These are phyloP conservation scores for Schoenoplectus triqueter DNA, from an alignment of 202 grass and related monocot genomes.

Conservation along the genomic window DNA sequence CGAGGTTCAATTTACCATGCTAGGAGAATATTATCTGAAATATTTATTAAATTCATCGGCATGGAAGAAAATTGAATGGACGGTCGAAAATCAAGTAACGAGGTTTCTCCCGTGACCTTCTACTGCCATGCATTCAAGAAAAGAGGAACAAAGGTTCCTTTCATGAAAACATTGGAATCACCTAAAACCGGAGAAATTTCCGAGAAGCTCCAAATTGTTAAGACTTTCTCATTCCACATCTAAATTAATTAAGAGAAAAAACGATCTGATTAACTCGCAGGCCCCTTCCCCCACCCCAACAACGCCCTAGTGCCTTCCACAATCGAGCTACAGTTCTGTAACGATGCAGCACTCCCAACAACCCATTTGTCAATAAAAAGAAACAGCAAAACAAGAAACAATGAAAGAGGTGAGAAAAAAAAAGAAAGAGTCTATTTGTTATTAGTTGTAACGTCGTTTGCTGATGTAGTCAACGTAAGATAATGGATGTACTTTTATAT, in stretches of 20 bases:
- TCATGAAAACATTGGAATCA: too few species aligned
- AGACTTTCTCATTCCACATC: neutral
- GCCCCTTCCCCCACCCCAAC: neutral
- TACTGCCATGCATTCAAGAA: neutral
- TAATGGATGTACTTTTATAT: neutral
- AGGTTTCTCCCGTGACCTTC: neutral
- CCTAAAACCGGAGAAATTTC: too few species aligned
- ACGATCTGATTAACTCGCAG: neutral
- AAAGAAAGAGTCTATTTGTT: constrained; percentile 2
- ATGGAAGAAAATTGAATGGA: neutral
- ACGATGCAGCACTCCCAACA: neutral
- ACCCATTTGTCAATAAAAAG: neutral
- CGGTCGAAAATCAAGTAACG: neutral
- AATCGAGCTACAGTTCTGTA: neutral
- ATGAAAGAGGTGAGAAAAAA: neutral
- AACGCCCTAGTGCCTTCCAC: neutral
- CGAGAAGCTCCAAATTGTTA: neutral
- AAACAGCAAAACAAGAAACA: neutral
- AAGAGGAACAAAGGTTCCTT: too few species aligned
- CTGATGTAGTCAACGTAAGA: neutral
- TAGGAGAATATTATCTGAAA: too few species aligned
- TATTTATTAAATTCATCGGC: too few species aligned
- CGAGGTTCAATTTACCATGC: too few species aligned
- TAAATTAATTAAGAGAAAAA: neutral
- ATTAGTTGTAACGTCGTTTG: neutral